These are phyloP conservation scores for Ajuga chamaepitys DNA, from an alignment of 257 asterid species.

Conservation along the genomic window DNA sequence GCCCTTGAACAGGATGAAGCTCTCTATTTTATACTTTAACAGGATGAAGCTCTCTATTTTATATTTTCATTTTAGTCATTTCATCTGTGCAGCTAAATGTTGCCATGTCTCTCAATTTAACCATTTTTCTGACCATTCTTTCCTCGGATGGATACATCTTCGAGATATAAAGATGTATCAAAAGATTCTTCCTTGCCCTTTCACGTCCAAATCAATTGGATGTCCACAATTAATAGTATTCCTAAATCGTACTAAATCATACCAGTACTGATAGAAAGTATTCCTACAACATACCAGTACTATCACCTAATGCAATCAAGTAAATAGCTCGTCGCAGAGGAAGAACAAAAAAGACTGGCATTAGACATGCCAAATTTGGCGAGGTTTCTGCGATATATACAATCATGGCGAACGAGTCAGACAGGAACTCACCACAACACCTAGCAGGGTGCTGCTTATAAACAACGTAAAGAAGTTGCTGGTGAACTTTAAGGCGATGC, in stretches of 20 bases:
- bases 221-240: neutral
- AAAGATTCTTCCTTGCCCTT: neutral
- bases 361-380: neutral
- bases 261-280: neutral
- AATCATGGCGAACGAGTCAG: neutral
- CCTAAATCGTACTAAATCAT: no score
- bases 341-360: neutral
- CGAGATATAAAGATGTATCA: neutral
- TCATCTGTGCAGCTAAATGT: no score
- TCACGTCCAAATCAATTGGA: neutral
- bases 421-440: slow-evolving; percentile 47
- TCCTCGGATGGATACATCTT: neutral
- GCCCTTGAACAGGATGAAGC: no score
- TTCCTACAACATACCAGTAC: neutral
- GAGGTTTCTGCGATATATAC: neutral
- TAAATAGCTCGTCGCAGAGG: neutral
- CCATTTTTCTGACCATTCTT: no score
- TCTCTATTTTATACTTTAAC: no score
- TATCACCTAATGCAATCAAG: neutral
- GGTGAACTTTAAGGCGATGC: slow-evolving; percentile 29
- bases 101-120: no score
- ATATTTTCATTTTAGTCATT: no score
- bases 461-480: slow-evolving; percentile 51
- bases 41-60: no score
- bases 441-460: slow-evolving; percentile 59